phyloP scores from a whole-genome alignment of 768 basidiomycete genomes.

The Leucocoprinus birnbaumii region DNA sequence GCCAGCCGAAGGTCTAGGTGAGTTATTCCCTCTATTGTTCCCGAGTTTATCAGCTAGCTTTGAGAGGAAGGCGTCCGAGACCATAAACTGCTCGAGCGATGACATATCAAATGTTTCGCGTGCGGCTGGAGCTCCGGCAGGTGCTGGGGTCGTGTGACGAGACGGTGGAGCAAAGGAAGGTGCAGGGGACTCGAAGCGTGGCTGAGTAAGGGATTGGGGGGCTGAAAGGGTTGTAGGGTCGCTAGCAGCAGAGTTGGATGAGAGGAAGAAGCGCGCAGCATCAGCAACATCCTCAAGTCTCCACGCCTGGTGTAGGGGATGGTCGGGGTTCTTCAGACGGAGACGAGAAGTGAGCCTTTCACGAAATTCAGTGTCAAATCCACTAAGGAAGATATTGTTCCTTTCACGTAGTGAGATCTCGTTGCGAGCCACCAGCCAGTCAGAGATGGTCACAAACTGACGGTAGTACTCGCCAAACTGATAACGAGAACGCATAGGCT shows the following conservation, averaged over 20 bases:
- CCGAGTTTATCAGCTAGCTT: not conserved
- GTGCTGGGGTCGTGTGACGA: no score
- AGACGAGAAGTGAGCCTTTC: not conserved
- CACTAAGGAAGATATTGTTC: slow-evolving; percentile 6
- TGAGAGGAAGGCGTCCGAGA: not conserved
- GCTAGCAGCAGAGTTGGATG: no score
- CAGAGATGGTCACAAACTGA: not conserved
- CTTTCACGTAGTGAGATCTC: slow-evolving; percentile 4
- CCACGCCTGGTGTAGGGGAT: slow-evolving; percentile 13
- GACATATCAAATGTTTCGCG: no score
- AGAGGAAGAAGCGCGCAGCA: slow-evolving; percentile 7
- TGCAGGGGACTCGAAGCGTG: no score
- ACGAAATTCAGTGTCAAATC: slow-evolving; percentile 9
- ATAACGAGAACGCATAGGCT: not conserved
- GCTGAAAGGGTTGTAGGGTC: no score
- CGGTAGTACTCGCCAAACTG: slow-evolving; percentile 13
- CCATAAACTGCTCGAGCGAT: no score
- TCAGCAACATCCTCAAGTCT: slow-evolving; percentile 3
- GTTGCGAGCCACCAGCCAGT: not conserved
- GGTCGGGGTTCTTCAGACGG: slow-evolving; percentile 7
- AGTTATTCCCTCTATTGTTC: not conserved
- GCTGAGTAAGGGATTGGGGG: no score
- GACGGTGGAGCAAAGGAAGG: no score
- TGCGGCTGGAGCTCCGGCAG: no score
- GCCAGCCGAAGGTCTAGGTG: not conserved